Conservation (phyloP, 495 filamentous ascomycete species). For the Annulohypoxylon bovei region DNA sequence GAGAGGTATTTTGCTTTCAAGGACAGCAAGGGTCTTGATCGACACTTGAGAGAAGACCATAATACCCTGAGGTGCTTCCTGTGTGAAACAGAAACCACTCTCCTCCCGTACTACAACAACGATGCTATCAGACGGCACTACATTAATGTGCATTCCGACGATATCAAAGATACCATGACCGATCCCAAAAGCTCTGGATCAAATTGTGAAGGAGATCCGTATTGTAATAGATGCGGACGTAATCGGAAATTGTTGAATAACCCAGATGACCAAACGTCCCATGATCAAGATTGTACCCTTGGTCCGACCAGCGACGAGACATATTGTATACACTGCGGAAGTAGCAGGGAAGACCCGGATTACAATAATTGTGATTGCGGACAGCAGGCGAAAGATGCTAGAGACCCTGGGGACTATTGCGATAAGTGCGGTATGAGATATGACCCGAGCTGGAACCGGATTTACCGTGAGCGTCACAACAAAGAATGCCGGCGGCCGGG, state of each 20-base stretch:
- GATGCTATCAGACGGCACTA: constrained; percentile 47
- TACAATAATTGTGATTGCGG: background rate
- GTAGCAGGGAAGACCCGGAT: too few relatives aligned
- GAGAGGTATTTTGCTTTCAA: constrained; percentile 38
- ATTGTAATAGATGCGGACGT: constrained; percentile 44
- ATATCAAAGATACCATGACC: constrained; percentile 1
- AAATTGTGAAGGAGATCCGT: constrained; percentile 10
- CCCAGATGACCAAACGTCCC: constrained; percentile 30
- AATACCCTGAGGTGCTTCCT: constrained; percentile 40
- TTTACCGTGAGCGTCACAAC: constrained; percentile 17
- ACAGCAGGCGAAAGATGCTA: background rate
- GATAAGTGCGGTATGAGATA: constrained; percentile 15
- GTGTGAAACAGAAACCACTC: constrained; percentile 25
- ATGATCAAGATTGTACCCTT: constrained; percentile 33
- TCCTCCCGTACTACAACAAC: constrained; percentile 34
- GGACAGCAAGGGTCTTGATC: constrained; percentile 29
- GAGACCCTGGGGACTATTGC: background rate
- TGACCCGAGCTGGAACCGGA: constrained; percentile 3
- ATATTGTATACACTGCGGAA: constrained; percentile 17
- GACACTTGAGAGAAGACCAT: constrained; percentile 42
- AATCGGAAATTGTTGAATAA: constrained; percentile 28
- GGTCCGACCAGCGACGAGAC: background rate
- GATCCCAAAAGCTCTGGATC: background rate
- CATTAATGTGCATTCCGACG: constrained; percentile 37
- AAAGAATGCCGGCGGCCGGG: background rate